Base-by-base conservation (phyloP, 2,329 filamentous ascomycete species). In the Epicoccum sorghinum region DNA sequence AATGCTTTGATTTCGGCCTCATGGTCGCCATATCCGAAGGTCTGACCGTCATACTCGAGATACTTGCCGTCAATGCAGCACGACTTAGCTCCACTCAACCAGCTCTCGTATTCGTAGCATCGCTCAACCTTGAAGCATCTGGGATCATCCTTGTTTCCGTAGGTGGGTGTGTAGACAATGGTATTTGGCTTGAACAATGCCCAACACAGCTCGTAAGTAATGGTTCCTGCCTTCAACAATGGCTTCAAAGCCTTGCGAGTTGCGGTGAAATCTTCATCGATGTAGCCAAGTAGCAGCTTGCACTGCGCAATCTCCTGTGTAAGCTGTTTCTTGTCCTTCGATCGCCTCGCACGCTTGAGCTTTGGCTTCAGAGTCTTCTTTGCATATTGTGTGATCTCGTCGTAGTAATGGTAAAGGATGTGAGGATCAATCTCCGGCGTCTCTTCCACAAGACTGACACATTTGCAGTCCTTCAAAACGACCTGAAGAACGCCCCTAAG, bases 151-250 rank as follows among this genome's bases (percentile, higher is more conserved):
- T 81, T 77, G 32, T 85, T 86, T 3, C 89, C 89, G 59, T 96
- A 96, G 0, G 90, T 93, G 0, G 86, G 84, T 0, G 88, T 79
- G 70, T 89, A 93, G 1, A 86, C 88, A 18, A 96, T 83, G 0
- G 90, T 91, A 65, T 91, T 90, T 0, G 92, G 92, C 68, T 95
- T 96, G 83, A 89, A 96, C 3, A 96, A 77, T 0, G 91, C 91
- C 92, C 92, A 96, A 1, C 96, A 79, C 2, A 96, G 82, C 52
- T 96, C 91, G 64, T 93, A 96, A 0, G 91, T 96, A 70, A 96
- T 96, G 39, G 91, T 86, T 7, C 91, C 90, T 29, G 88, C 89
- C 59, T 91, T 84, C 2, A 96, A 79, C 76, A 96, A 85, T 0
- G 91, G 89, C 62, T 92, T 88, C 0, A 96, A 81, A 1, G 88